Evolutionary conservation across 2,329 filamentous ascomycete species (phyloP).

Genomic region (Penicillium fuscoglaucum): DNA sequence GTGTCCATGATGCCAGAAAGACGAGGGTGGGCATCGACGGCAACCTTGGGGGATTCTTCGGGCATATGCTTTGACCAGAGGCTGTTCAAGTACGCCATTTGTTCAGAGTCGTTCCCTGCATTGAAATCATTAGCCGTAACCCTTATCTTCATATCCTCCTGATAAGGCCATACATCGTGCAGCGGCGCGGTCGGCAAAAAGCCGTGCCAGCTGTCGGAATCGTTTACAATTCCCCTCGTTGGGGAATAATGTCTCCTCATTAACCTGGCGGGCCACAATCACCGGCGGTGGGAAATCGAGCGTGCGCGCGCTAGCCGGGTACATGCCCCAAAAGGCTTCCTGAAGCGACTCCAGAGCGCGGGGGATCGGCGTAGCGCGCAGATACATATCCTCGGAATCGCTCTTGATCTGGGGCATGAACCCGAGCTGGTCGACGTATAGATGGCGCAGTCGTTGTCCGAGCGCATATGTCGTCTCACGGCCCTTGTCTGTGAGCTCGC

Average conservation of each 20-base stretch:
- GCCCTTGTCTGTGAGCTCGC: conserved; percentile 74
- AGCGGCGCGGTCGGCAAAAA: conserved; percentile 71
- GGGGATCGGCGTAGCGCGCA: conserved; percentile 72
- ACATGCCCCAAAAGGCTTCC: conserved; percentile 72
- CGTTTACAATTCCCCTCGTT: conserved; percentile 74
- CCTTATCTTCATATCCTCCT: background rate
- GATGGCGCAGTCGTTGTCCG: conserved; percentile 65
- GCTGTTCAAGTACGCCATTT: conserved; percentile 81
- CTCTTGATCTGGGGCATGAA: conserved; percentile 66
- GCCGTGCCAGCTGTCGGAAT: conserved; percentile 67
- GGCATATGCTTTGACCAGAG: conserved; percentile 86
- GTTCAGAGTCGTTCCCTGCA: conserved; percentile 65
- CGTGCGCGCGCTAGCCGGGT: conserved; percentile 58
- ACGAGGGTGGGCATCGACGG: conserved; percentile 79
- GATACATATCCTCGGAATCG: conserved; percentile 63
- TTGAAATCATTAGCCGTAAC: conserved; percentile 2
- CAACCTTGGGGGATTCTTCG: conserved; percentile 63
- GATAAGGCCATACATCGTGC: conserved; percentile 56
- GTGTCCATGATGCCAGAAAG: conserved; percentile 93
- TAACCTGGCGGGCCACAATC: conserved; percentile 63
- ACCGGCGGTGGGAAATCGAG: conserved; percentile 60
- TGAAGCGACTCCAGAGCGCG: conserved; percentile 76
- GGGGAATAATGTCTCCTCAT: conserved; percentile 76
- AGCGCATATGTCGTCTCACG: conserved; percentile 70
- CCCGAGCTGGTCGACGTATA: conserved; percentile 72